Evolutionary conservation across 2,329 filamentous ascomycete genomes (phyloP).

Genomic region (Macroventuria anomochaeta): DNA sequence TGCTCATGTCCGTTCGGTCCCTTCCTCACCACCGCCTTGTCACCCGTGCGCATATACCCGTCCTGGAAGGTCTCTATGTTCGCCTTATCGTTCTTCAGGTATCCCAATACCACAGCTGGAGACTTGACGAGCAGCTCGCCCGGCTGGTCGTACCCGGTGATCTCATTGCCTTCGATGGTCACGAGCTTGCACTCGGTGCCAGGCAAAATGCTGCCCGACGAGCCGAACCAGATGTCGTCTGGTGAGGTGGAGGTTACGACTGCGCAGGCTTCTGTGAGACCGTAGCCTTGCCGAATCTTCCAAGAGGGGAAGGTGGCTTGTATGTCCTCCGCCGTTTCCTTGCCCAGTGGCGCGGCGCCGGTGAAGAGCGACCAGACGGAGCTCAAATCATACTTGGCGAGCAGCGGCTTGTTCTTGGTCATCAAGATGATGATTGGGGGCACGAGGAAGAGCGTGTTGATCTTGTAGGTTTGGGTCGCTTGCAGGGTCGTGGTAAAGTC

Average conservation of each 20-base stretch:
- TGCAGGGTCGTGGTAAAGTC: conserved; percentile 70
- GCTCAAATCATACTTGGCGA: conserved; percentile 73
- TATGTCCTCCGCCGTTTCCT: conserved; percentile 72
- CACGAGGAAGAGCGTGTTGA: conserved; percentile 71
- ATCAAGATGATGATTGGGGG: conserved; percentile 83
- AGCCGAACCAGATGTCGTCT: conserved; percentile 72
- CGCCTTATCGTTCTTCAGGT: conserved; percentile 84
- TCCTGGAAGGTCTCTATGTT: conserved; percentile 81
- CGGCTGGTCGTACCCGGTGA: conserved; percentile 73
- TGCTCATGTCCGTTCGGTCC: conserved; percentile 73
- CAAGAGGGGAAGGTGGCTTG: conserved; percentile 68
- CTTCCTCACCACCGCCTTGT: conserved; percentile 66
- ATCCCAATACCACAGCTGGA: conserved; percentile 75
- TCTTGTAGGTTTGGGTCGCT: conserved; percentile 72
- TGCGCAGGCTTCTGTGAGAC: conserved; percentile 79
- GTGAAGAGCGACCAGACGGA: conserved; percentile 71
- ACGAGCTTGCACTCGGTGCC: conserved; percentile 71
- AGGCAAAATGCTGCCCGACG: conserved; percentile 73
- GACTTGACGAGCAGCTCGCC: conserved; percentile 83
- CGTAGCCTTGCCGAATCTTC: conserved; percentile 75
- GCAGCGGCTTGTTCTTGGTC: conserved; percentile 67
- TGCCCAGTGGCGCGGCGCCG: conserved; percentile 78
- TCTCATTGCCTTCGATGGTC: conserved; percentile 70
- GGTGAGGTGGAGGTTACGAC: conserved; percentile 68
- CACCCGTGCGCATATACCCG: conserved; percentile 81